A percentile compares a stretch with the other conserved stretches of the same genome.
phyloP scores from a whole-genome alignment of 2,329 filamentous ascomycete genomes.

The Raffaelea albimanens region DNA sequence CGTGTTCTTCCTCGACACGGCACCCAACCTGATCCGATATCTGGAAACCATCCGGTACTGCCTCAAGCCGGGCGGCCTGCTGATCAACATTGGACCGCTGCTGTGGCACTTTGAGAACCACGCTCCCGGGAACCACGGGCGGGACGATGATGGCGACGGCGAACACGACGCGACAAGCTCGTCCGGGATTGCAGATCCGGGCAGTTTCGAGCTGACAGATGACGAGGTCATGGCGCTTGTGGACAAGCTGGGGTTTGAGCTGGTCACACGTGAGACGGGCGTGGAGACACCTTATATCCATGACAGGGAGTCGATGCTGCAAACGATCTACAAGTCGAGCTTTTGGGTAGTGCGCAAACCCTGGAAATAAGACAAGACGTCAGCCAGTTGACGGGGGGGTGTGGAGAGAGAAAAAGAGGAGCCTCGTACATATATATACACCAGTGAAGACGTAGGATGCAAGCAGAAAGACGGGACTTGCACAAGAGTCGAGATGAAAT shows the following conservation, averaged over 20 bases:
- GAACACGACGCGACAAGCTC: conserved; percentile 38
- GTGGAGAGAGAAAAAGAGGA: neutral
- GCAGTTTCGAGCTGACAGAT: conserved; percentile 80
- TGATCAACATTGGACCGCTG: conserved; percentile 84
- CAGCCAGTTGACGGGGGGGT: neutral
- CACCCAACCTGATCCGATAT: conserved; percentile 85
- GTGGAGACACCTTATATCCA: conserved; percentile 79
- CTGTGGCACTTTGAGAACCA: conserved; percentile 92
- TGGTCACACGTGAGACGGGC: conserved; percentile 53
- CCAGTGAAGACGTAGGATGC: too few relatives aligned
- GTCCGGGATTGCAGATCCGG: conserved; percentile 75
- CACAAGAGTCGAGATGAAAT: too few relatives aligned
- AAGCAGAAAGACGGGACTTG: too few relatives aligned
- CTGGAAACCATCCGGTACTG: conserved; percentile 75
- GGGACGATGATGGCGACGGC: conserved; percentile 39
- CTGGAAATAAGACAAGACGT: conserved; percentile 7
- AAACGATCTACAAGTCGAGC: conserved; percentile 69
- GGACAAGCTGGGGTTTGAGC: conserved; percentile 62
- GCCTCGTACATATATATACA: too few relatives aligned
- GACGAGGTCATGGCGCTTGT: conserved; percentile 79
- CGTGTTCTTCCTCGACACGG: conserved; percentile 96
- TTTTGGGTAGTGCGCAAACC: conserved; percentile 80
- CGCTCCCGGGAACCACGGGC: conserved; percentile 46
- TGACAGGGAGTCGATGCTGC: conserved; percentile 75
- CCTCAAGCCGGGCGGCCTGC: conserved; percentile 65